A percentile compares a stretch with the other conserved stretches of the same genome.
These are phyloP conservation scores for Leptoxyphium fumago DNA, from an alignment of 2,329 filamentous ascomycete genomes.

Conservation along the genomic window DNA sequence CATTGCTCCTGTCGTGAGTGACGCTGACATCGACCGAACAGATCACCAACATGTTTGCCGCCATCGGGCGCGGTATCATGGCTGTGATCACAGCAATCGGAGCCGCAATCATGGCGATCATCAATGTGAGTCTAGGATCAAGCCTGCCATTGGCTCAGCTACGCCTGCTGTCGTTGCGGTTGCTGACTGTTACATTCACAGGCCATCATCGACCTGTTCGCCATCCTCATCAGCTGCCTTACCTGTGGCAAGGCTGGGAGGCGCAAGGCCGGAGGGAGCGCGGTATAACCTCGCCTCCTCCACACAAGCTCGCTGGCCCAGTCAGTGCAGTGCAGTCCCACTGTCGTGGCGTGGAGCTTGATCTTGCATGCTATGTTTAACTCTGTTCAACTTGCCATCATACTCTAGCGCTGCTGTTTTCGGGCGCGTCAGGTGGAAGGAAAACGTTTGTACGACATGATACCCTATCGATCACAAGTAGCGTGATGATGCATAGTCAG, in stretches of 20 bases:
- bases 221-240: slow-evolving; percentile 34
- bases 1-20: neutral
- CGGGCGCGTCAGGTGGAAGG: too few species aligned
- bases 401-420: too few species aligned
- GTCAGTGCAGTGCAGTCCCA: neutral
- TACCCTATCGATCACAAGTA: too few species aligned
- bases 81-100: slow-evolving; percentile 33
- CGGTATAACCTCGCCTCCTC: slow-evolving; percentile 13
- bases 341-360: neutral
- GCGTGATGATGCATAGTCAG: too few species aligned
- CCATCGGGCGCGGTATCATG: slow-evolving; percentile 33
- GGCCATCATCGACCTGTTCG: slow-evolving; percentile 35
- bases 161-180: neutral
- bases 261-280: slow-evolving; percentile 22
- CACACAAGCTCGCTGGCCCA: too few species aligned
- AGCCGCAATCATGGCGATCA: slow-evolving; percentile 30
- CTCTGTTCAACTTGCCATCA: too few species aligned
- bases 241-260: slow-evolving; percentile 31
- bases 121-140: slow-evolving; percentile 19
- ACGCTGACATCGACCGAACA: slow-evolving; percentile 6
- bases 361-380: too few species aligned
- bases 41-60: slow-evolving; percentile 30
- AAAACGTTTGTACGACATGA: too few species aligned
- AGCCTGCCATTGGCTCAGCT: neutral
- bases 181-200: slow-evolving; percentile 16